Evolutionary conservation across 2,329 filamentous ascomycete genomes (phyloP).

Genomic region (Ceratocystis papillata): DNA sequence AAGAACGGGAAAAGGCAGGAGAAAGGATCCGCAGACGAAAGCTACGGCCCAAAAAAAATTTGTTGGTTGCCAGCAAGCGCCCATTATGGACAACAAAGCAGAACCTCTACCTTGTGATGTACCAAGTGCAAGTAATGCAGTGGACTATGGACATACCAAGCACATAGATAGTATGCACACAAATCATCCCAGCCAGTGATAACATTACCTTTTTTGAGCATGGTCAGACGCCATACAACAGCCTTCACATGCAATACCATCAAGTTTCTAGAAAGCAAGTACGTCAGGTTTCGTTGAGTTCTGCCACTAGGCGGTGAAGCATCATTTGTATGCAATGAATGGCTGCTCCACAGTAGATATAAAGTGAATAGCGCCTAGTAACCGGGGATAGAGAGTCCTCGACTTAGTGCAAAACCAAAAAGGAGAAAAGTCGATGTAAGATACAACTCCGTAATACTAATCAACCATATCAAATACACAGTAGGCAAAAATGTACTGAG

Average conservation of each 20-base stretch:
- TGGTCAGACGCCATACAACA: background rate
- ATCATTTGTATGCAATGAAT: background rate
- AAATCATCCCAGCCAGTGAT: background rate
- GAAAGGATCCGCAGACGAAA: background rate
- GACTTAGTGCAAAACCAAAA: too few species aligned
- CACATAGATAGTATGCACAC: too few species aligned
- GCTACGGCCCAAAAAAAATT: conserved; percentile 3
- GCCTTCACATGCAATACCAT: background rate
- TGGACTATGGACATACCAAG: background rate
- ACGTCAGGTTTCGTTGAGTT: conserved; percentile 20
- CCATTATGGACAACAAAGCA: conserved; percentile 11
- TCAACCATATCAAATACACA: too few species aligned
- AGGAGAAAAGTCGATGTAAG: too few species aligned
- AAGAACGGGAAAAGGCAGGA: conserved; percentile 9
- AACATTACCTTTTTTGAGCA: background rate
- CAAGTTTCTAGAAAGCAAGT: background rate
- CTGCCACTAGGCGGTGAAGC: conserved; percentile 22
- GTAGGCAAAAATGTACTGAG: too few species aligned
- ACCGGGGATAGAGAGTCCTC: too few species aligned
- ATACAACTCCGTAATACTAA: background rate
- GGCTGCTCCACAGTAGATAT: background rate
- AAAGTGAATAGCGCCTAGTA: background rate
- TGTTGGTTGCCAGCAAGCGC: conserved; percentile 12
- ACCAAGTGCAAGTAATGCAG: background rate
- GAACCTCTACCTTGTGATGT: background rate